Evolutionary conservation across 768 basidiomycete genomes (phyloP).

Genomic region (Hygrocybe punicea): DNA sequence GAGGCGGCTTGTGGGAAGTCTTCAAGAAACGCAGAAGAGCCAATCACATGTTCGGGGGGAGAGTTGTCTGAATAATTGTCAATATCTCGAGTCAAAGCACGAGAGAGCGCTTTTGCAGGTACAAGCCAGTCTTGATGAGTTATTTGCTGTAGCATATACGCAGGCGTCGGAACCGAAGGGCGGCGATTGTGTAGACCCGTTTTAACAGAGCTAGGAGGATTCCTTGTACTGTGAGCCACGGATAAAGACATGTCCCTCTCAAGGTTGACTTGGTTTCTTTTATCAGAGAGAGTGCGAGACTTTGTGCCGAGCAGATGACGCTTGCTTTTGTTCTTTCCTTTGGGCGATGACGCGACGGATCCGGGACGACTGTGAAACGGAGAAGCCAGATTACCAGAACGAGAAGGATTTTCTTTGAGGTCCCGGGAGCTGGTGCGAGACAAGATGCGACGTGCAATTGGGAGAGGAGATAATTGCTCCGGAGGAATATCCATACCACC

Average conservation of each 20-base stretch:
- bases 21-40: not conserved
- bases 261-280: not conserved
- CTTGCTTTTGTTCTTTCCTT: slow-evolving; percentile 12
- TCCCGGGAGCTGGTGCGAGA: slow-evolving; percentile 33
- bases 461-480: slow-evolving; percentile 45
- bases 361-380: slow-evolving; percentile 47
- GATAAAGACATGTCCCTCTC: not conserved
- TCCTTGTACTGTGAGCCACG: not conserved
- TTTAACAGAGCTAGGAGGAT: not conserved
- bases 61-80: not conserved
- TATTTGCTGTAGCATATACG: slow-evolving; percentile 1
- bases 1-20: not conserved
- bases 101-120: slow-evolving; percentile 7
- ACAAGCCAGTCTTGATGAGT: slow-evolving; percentile 6
- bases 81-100: not conserved
- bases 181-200: slow-evolving; percentile 1
- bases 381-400: slow-evolving; percentile 35
- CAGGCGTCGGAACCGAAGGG: slow-evolving; percentile 3
- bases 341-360: slow-evolving; percentile 40
- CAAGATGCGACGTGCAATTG: slow-evolving; percentile 30
- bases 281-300: slow-evolving; percentile 2
- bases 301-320: not conserved
- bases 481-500: slow-evolving; percentile 20
- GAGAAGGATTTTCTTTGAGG: slow-evolving; percentile 19
- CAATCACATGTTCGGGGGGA: not conserved